phyloP scores from a whole-genome alignment of 495 filamentous ascomycete genomes.

The Penicillium simplicissimum region DNA sequence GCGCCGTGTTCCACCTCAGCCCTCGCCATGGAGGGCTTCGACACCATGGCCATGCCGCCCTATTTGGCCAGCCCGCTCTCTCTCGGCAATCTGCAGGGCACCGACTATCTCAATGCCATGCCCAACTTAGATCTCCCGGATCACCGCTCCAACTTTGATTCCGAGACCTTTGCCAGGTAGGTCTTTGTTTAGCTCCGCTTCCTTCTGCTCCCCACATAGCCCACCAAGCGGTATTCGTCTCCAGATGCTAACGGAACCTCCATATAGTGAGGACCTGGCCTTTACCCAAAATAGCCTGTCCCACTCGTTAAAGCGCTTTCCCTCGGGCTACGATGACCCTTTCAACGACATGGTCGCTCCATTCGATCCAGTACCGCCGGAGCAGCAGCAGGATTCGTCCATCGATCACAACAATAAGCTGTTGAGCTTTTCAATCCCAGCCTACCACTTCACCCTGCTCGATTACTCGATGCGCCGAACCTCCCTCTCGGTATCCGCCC shows the following conservation, averaged over 20 bases:
- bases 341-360: conserved; percentile 56
- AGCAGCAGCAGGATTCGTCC: conserved; percentile 43
- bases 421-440: conserved; percentile 73
- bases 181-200: conserved; percentile 15
- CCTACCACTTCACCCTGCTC: conserved; percentile 66
- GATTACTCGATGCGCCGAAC: conserved; percentile 65
- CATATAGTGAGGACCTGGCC: conserved; percentile 43
- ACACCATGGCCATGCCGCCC: conserved; percentile 61
- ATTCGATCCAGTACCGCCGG: conserved; percentile 51
- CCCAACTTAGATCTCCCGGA: conserved; percentile 57
- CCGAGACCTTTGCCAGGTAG: conserved; percentile 61
- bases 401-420: conserved; percentile 76
- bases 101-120: conserved; percentile 55
- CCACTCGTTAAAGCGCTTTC: conserved; percentile 41
- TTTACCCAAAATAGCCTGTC: conserved; percentile 40
- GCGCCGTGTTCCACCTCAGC: conserved; percentile 8
- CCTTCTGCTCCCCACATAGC: not conserved
- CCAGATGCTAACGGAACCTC: not conserved
- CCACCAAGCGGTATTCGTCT: not conserved
- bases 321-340: conserved; percentile 65
- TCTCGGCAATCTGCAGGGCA: conserved; percentile 50
- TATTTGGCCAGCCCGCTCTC: conserved; percentile 59
- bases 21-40: conserved; percentile 62
- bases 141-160: conserved; percentile 58
- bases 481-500: conserved; percentile 69